A percentile compares a stretch with the other conserved stretches of the same genome.
Evolutionary conservation across 345 rosid species (phyloP).

Genomic region (Carallia brachiata): DNA sequence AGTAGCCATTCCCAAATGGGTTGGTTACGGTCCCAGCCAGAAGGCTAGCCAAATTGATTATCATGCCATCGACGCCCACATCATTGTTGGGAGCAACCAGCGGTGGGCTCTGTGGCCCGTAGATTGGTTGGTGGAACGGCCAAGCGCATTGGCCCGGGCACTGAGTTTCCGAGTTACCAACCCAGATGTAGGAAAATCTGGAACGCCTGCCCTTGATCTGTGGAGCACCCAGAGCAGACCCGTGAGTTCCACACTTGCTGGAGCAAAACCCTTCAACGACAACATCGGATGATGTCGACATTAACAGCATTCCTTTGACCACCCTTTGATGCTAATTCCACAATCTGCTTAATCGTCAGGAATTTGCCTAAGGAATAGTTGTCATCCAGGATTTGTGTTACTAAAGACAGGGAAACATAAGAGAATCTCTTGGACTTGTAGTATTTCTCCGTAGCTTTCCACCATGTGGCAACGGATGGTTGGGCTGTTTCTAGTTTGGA

Average conservation of each 20-base stretch:
- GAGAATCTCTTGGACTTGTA: conserved; percentile 8
- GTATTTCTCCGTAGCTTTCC: conserved; percentile 15
- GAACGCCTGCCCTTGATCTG: conserved; percentile 1
- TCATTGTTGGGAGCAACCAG: conserved; percentile 28
- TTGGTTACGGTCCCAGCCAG: conserved; percentile 33
- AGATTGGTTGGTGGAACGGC: conserved; percentile 33
- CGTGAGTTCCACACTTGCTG: conserved; percentile 13
- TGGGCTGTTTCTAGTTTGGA: not conserved
- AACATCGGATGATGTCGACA: conserved; percentile 20
- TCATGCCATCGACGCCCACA: conserved; percentile 30
- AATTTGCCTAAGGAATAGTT: conserved; percentile 13
- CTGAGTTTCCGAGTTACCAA: conserved; percentile 31
- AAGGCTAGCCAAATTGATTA: conserved; percentile 24
- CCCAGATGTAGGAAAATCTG: conserved; percentile 31
- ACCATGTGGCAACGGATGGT: conserved; percentile 17
- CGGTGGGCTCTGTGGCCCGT: conserved; percentile 26
- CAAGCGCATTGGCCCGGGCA: conserved; percentile 34
- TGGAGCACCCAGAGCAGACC: not conserved
- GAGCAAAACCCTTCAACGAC: conserved; percentile 19
- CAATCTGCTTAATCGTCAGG: conserved; percentile 11
- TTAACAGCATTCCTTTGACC: conserved; percentile 8
- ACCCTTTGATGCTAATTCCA: conserved; percentile 21
- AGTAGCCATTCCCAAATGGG: conserved; percentile 32
- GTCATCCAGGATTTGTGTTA: conserved; percentile 11
- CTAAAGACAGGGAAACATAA: not conserved